A percentile compares a stretch with the other conserved stretches of the same genome.
Conservation (phyloP, 306 rosid genomes). For the Prunus dulcis region DNA sequence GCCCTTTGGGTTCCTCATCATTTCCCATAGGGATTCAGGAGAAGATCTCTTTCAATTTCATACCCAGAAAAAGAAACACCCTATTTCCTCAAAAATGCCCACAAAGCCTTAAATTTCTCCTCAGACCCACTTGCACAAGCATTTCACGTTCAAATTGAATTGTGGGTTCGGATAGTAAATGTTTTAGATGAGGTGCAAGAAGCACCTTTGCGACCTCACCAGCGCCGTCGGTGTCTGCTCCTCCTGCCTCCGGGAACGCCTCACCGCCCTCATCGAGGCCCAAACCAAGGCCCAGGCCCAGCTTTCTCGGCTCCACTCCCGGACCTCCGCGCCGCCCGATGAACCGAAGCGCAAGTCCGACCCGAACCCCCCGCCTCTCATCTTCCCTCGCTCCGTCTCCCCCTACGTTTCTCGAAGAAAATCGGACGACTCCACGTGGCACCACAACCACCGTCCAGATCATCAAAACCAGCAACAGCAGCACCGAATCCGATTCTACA, state of each 20-base stretch:
- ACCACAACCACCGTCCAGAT: conserved; percentile 24
- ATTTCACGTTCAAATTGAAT: background rate
- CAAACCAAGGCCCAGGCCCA: conserved; percentile 50
- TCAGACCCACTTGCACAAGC: background rate
- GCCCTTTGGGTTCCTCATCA: conserved; percentile 33
- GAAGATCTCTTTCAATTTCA: background rate
- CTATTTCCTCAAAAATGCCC: background rate
- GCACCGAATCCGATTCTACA: conserved; percentile 43
- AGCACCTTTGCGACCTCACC: conserved; percentile 58
- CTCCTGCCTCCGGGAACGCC: conserved; percentile 82
- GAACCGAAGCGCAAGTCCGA: conserved; percentile 40
- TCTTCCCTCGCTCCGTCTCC: conserved; percentile 88
- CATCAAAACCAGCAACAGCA: conserved; percentile 5
- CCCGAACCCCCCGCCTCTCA: conserved; percentile 41
- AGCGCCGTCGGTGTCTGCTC: conserved; percentile 83
- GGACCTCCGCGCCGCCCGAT: conserved; percentile 42
- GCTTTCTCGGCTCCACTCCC: conserved; percentile 34
- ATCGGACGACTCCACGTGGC: conserved; percentile 48
- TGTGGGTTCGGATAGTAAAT: background rate
- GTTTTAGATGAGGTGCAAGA: conserved; percentile 77
- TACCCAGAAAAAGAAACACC: background rate
- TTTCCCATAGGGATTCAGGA: conserved; percentile 1
- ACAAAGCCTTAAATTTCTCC: background rate
- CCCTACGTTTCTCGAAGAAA: conserved; percentile 80
- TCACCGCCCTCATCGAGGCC: conserved; percentile 46